Conservation (phyloP, 805 yeast genomes). For the Metschnikowia anglica region DNA sequence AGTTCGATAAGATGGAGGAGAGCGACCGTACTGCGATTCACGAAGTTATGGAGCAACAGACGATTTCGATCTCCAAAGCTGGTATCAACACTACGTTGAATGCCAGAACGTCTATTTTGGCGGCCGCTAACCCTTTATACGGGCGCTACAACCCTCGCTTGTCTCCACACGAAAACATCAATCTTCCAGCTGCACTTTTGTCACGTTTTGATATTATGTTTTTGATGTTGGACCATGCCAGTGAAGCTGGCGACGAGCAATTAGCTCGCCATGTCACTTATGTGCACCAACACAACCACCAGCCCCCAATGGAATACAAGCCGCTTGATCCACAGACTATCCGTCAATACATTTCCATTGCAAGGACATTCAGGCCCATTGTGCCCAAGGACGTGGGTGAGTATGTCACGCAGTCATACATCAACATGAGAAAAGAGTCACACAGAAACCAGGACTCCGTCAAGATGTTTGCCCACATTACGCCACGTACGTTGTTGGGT, state of each 20-base stretch:
- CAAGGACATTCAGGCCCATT: constrained; percentile 81
- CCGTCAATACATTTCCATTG: constrained; percentile 81
- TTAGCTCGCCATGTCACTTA: constrained; percentile 92
- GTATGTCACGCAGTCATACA: constrained; percentile 81
- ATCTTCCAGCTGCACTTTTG: constrained; percentile 91
- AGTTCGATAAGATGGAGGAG: constrained; percentile 98
- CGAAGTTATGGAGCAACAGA: constrained; percentile 99
- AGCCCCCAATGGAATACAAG: constrained; percentile 72
- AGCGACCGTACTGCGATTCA: constrained; percentile 95
- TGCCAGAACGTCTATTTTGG: constrained; percentile 91
- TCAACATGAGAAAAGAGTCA: constrained; percentile 89
- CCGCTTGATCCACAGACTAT: constrained; percentile 79
- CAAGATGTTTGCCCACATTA: constrained; percentile 83
- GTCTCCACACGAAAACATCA: constrained; percentile 93
- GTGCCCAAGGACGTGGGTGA: constrained; percentile 83
- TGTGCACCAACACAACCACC: constrained; percentile 90
- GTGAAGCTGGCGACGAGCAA: constrained; percentile 73
- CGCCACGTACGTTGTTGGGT: constrained; percentile 93
- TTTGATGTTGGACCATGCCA: constrained; percentile 81
- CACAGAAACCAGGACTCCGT: constrained; percentile 73
- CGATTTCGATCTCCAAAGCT: constrained; percentile 95
- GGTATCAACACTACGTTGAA: constrained; percentile 95
- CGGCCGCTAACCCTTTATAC: constrained; percentile 97
- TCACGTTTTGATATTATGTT: constrained; percentile 93
- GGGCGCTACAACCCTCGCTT: constrained; percentile 90